Base-by-base conservation (phyloP, 2,329 filamentous ascomycete genomes). In the Cordyceps farinosa region DNA sequence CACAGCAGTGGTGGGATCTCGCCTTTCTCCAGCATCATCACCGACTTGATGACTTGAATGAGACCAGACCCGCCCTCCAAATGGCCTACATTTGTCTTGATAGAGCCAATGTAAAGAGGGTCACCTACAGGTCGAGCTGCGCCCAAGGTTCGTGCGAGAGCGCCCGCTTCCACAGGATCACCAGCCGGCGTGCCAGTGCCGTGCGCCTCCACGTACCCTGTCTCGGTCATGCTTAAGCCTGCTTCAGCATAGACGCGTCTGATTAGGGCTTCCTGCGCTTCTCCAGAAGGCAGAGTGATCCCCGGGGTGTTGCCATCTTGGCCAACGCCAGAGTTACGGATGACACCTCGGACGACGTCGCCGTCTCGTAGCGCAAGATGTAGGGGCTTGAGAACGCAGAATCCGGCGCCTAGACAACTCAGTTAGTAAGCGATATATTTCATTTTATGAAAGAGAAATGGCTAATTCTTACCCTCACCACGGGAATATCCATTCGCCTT, bases 401-500 rank as follows among this genome's bases (percentile, higher is more conserved):
- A 22, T 22, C 22, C 22, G 22, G 22, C 22, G 1, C 22, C 22
- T 22, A 22, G 1, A 22, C 22, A 22, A 22, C 22, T 22, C 22
- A 22, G 22, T 22, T 22, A 22, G 22, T 22, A 22, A 22, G 1
- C 1, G 22, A 1, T 22, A 22, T 1, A 22, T 22, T 22, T 22
- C 22, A 1, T 22, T 22, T 22, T 22, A 22, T 22, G 1, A 34
- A 3, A 34, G 3, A 34, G 32, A 34, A 34, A 5, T 34, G 3
- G 15, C 74, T 70, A 22, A 1, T 70, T 76, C n/a, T 77, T 70
- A 7, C 80, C 82, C 66, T 84, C 82, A 2, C 80, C 81, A 11
- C 80, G 73, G 0, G 73, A 78, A 66, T 82, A 84, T 0, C 82
- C 82, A 63, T 76, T 75, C 1, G 75, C 81, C 17, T 67, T 68